Conservation (phyloP, 192 early-diverging fungal genomes). For the Rhizoclosmatium globosum region DNA sequence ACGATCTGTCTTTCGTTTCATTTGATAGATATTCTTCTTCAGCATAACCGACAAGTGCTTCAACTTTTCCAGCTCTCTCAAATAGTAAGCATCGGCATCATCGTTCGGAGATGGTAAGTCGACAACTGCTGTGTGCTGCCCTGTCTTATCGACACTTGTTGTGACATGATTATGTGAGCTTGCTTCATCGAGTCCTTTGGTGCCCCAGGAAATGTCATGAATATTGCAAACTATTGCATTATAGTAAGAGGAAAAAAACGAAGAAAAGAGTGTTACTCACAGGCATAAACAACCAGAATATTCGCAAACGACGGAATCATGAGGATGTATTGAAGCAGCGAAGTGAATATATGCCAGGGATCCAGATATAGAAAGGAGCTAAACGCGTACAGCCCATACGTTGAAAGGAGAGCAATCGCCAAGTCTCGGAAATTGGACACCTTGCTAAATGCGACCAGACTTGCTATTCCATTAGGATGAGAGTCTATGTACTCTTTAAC, state of each 20-base stretch:
- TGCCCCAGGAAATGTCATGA: conserved; percentile 71
- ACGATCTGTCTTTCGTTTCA: conserved; percentile 70
- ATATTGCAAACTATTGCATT: conserved; percentile 55
- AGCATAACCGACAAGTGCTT: conserved; percentile 58
- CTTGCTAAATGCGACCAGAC: conserved; percentile 16
- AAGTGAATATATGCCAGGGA: conserved; percentile 58
- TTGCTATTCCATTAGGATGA: background rate
- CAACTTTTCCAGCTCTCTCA: conserved; percentile 69
- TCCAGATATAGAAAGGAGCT: conserved; percentile 51
- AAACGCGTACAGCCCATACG: conserved; percentile 57
- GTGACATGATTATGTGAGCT: conserved; percentile 77
- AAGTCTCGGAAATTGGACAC: conserved; percentile 50
- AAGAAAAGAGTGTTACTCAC: too few relatives aligned
- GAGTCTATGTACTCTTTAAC: conserved; percentile 16
- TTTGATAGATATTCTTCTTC: conserved; percentile 42
- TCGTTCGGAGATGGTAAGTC: conserved; percentile 74
- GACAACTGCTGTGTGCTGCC: conserved; percentile 73
- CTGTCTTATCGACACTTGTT: conserved; percentile 68
- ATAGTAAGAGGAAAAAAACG: too few relatives aligned
- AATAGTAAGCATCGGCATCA: conserved; percentile 80
- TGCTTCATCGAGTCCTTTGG: conserved; percentile 68
- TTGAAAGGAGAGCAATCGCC: conserved; percentile 46
- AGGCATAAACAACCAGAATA: conserved; percentile 93
- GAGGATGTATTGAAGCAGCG: conserved; percentile 77
- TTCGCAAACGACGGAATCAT: conserved; percentile 89